Conservation (phyloP, 257 asterid genomes). For the Leonotis leonurus region DNA sequence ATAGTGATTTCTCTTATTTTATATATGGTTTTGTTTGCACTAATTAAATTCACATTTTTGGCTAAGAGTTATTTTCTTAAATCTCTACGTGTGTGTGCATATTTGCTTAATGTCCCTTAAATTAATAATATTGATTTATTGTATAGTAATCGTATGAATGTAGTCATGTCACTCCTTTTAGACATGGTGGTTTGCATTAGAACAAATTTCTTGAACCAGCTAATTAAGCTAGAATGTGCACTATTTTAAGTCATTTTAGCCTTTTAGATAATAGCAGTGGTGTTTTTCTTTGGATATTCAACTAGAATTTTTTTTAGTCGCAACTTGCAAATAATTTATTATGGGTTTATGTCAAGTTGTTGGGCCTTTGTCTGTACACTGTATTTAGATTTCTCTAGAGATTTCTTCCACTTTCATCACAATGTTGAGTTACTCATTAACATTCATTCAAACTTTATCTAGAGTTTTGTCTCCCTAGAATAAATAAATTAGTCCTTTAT, state of each 20-base stretch:
- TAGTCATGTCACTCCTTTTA: too few species aligned
- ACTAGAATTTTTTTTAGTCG: too few species aligned
- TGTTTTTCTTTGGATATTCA: not conserved
- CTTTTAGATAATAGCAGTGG: not conserved
- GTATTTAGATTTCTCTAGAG: conserved; percentile 7
- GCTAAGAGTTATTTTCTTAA: too few species aligned
- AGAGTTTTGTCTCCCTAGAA: not conserved
- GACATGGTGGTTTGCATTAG: too few species aligned
- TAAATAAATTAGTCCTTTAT: not conserved
- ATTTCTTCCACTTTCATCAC: not conserved
- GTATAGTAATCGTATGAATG: too few species aligned
- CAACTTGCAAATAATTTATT: conserved; percentile 21
- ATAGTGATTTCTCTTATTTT: too few species aligned
- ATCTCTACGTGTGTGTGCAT: too few species aligned
- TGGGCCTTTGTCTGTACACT: conserved; percentile 16
- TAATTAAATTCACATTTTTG: too few species aligned
- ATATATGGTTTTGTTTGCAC: too few species aligned
- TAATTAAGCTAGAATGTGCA: conserved; percentile 2
- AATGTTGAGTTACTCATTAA: not conserved
- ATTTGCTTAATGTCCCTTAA: too few species aligned
- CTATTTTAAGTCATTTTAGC: not conserved
- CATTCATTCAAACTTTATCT: not conserved
- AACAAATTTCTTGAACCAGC: conserved; percentile 8
- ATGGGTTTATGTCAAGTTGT: not conserved
- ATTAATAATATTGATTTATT: too few species aligned